Percentiles rank a stretch among this genome's conserved stretches.
Conservation (phyloP, 768 basidiomycete species). For the Russula brevipes region DNA sequence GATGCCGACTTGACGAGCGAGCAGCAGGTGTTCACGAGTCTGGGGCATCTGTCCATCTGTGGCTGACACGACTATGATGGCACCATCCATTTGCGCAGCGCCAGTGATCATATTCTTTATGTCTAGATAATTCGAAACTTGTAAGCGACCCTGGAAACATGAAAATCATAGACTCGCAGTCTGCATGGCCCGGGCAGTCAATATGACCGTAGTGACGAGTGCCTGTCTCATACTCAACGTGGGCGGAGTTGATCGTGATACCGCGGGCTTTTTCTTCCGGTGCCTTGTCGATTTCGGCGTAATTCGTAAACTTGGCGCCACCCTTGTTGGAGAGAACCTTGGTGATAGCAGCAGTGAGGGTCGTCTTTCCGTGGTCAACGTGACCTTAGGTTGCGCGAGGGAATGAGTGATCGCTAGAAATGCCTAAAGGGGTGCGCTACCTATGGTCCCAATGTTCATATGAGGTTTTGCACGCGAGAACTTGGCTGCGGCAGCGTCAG, state of each 20-base stretch:
- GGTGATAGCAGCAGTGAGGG: constrained; percentile 92
- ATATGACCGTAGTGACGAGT: constrained; percentile 94
- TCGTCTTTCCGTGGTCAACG: constrained; percentile 98
- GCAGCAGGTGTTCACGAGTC: constrained; percentile 94
- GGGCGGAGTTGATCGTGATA: constrained; percentile 98
- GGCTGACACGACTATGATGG: constrained; percentile 94
- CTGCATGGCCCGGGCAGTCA: constrained; percentile 95
- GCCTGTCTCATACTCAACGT: constrained; percentile 96
- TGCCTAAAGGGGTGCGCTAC: constrained; percentile 36
- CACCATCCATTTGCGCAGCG: constrained; percentile 96
- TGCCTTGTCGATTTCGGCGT: constrained; percentile 96
- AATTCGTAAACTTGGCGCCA: constrained; percentile 86
- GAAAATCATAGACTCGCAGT: constrained; percentile 54
- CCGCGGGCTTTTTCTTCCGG: constrained; percentile 99
- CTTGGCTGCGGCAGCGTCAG: constrained; percentile 48
- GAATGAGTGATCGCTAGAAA: not conserved
- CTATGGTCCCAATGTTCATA: constrained; percentile 95
- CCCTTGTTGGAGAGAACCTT: constrained; percentile 79
- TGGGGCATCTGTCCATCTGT: constrained; percentile 99
- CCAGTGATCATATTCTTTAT: constrained; percentile 99
- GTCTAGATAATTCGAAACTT: constrained; percentile 41
- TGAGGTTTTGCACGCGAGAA: constrained; percentile 80
- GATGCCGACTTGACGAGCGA: constrained; percentile 97
- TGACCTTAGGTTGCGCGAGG: constrained; percentile 49
- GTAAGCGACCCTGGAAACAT: constrained; percentile 19